Conservation (phyloP, 2,329 filamentous ascomycete species). For the Nigrograna mackinnonii region DNA sequence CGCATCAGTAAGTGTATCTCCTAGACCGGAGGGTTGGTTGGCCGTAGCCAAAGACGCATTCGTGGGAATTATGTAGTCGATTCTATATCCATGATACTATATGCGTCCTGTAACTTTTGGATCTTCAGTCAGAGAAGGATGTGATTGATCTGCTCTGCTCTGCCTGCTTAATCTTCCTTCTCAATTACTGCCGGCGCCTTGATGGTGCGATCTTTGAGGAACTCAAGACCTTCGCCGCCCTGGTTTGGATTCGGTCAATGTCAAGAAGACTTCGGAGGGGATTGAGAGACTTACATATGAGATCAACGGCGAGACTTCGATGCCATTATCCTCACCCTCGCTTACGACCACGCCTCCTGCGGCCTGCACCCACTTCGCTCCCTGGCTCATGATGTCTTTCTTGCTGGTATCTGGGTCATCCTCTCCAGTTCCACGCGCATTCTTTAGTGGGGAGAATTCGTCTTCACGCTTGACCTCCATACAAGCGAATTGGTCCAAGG, state of each 20-base stretch:
- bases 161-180: slow-evolving; percentile 51
- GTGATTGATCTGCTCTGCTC: no score
- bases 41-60: no score
- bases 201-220: slow-evolving; percentile 62
- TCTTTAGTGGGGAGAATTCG: slow-evolving; percentile 98
- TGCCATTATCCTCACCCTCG: slow-evolving; percentile 59
- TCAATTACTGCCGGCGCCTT: slow-evolving; percentile 68
- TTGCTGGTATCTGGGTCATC: slow-evolving; percentile 95
- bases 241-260: slow-evolving; percentile 27
- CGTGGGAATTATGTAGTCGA: no score
- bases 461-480: slow-evolving; percentile 97
- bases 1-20: no score
- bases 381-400: slow-evolving; percentile 86
- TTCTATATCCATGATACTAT: no score
- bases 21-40: no score
- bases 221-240: slow-evolving; percentile 67
- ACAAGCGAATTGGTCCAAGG: slow-evolving; percentile 87
- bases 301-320: slow-evolving; percentile 90
- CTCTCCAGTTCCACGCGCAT: slow-evolving; percentile 77
- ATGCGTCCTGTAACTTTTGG: no score
- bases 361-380: slow-evolving; percentile 79
- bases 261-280: slow-evolving; percentile 6
- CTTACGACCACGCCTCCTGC: slow-evolving; percentile 77
- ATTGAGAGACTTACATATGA: slow-evolving; percentile 82
- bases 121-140: no score